phyloP scores from a whole-genome alignment of 139 green algal genomes.

The Chlorella sp. region DNA sequence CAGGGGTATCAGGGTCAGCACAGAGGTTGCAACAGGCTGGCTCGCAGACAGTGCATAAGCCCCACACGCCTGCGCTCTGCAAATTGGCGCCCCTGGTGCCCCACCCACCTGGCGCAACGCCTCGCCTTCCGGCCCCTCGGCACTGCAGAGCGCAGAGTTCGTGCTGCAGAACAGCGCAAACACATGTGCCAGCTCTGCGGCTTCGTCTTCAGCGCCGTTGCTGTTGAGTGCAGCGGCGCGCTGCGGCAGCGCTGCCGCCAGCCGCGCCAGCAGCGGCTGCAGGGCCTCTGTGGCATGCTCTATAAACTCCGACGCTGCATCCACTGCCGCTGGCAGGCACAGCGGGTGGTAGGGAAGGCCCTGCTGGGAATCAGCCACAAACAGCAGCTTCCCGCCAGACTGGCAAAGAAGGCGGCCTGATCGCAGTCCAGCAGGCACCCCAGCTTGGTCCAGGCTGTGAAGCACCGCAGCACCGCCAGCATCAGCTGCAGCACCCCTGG shows the following conservation, averaged over 20 bases:
- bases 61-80: no score
- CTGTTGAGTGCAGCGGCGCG: not conserved
- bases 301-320: slow-evolving; percentile 23
- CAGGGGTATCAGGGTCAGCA: no score
- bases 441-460: slow-evolving; percentile 28
- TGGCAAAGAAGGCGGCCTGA: slow-evolving; percentile 17
- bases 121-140: not conserved
- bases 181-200: slow-evolving; percentile 9
- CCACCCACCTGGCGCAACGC: slow-evolving; percentile 25
- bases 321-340: slow-evolving; percentile 25
- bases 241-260: slow-evolving; percentile 22
- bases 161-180: slow-evolving; percentile 19
- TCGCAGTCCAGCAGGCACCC: slow-evolving; percentile 21
- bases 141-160: slow-evolving; percentile 8
- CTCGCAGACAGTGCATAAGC: no score
- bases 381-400: slow-evolving; percentile 20
- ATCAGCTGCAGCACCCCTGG: not conserved
- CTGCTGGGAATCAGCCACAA: not conserved
- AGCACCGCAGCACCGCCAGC: slow-evolving; percentile 27
- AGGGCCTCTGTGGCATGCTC: slow-evolving; percentile 23
- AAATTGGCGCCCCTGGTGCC: no score
- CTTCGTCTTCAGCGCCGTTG: not conserved
- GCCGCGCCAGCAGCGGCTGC: slow-evolving; percentile 21
- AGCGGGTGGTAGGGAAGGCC: slow-evolving; percentile 1
- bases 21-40: no score